Evolutionary conservation across 2,329 filamentous ascomycete species (phyloP).

Genomic region (Epicoccum nigrum): DNA sequence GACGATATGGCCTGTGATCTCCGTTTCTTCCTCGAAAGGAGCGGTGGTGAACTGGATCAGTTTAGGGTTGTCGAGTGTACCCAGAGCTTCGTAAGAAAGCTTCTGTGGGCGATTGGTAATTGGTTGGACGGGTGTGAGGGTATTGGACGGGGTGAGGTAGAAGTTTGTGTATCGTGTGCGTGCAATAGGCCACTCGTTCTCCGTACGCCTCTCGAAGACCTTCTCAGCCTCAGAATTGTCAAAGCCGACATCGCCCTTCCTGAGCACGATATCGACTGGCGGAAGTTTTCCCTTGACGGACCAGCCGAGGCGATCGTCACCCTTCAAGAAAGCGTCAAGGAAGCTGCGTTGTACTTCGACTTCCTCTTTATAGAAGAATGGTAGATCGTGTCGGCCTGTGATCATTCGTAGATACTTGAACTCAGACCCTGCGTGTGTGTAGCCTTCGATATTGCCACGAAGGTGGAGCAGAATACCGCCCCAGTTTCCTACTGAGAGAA

Average conservation of each 20-base stretch:
- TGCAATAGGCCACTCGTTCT: constrained; percentile 70
- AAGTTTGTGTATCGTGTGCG: constrained; percentile 68
- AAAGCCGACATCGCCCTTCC: constrained; percentile 71
- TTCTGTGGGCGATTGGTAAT: constrained; percentile 43
- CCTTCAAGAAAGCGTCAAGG: constrained; percentile 73
- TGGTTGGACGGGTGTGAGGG: constrained; percentile 48
- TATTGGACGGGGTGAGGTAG: constrained; percentile 59
- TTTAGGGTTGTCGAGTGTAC: constrained; percentile 61
- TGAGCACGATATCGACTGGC: constrained; percentile 65
- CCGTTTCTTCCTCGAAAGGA: constrained; percentile 66
- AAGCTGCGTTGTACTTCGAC: constrained; percentile 72
- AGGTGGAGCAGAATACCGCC: constrained; percentile 73
- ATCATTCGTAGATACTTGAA: constrained; percentile 74
- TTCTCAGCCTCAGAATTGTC: constrained; percentile 68
- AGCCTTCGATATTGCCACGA: constrained; percentile 72
- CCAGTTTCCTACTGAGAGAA: constrained; percentile 73
- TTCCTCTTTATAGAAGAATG: constrained; percentile 73
- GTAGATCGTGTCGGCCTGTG: constrained; percentile 72
- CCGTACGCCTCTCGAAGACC: constrained; percentile 60
- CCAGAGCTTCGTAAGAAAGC: constrained; percentile 65
- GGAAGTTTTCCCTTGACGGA: constrained; percentile 62
- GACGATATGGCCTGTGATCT: constrained; percentile 71
- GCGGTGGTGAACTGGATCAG: constrained; percentile 63
- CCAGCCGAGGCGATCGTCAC: constrained; percentile 68
- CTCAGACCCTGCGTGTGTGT: constrained; percentile 66